Evolutionary conservation across 306 rosid genomes (phyloP), one percentile per base, ranked within the genome.

Genomic region (Biancaea sappan): DNA sequence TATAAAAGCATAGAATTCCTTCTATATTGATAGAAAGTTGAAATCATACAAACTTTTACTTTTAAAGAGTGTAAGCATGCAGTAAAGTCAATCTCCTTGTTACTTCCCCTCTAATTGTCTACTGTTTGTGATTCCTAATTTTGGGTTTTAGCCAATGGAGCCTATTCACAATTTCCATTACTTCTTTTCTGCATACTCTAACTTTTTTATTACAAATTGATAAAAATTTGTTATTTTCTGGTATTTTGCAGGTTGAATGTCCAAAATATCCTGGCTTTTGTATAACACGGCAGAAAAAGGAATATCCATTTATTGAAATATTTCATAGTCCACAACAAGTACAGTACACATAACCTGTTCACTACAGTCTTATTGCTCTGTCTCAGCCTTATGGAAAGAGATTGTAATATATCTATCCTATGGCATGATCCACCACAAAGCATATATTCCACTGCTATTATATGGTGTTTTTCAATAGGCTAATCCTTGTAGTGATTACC

Each of bases 251-350:
- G 98, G 98, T 94, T 73, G 97, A 94, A 75, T 94, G 98, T 80
- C 97, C 98, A 71, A 94, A 94, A 71, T 94, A 88, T 79, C 98
- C 98, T 44, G 98, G 97, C 52, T 91, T 94, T 80, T 89, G 98
- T 77, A 81, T 91, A 28, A 82, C 93, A 24, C 91, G 98, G 61
- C 95, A 90, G 89, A 91, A 70, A 78, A 94, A 70, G 59, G 98
- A 94, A 82, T 94, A 94, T 76, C 96, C 98, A 59, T 94, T 94
- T 72, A 78, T 90, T 38, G 97, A 91, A 83, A 80, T 94, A 61
- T 91, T 88, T 82, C 88, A 87, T 63, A 88, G 85, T 74, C 98
- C 98, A 3, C 69, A 86, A 78, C 91, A 91, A 66, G 98, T 89
- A 89, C 44, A 77, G 80, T 69, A 18, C 50, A 48, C 26, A 75